Conservation (phyloP, 106 monocot species). For the Apostasia ramifera region DNA sequence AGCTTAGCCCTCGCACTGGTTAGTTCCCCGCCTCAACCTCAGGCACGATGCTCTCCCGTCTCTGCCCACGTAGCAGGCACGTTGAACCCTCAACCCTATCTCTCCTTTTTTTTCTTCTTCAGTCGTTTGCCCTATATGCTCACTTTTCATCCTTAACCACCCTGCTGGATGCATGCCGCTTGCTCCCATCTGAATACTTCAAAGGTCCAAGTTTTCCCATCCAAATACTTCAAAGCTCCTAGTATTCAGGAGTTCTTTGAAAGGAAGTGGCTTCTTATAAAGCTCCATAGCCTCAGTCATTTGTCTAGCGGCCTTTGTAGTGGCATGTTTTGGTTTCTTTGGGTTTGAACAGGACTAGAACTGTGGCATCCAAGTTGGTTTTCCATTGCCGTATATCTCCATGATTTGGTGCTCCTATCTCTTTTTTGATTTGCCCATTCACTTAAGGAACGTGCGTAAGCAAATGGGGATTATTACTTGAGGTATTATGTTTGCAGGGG, state of each 20-base stretch:
- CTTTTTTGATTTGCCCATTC: not conserved
- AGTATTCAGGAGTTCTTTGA: not conserved
- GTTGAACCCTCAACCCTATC: constrained; percentile 1
- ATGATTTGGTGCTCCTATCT: not conserved
- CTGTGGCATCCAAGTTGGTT: not conserved
- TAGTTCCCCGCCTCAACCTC: too few relatives aligned
- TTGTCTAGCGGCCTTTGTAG: not conserved
- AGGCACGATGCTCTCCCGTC: not conserved
- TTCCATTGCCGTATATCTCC: not conserved
- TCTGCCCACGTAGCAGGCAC: constrained; percentile 1
- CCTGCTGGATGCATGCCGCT: too few relatives aligned
- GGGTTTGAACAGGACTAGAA: too few relatives aligned
- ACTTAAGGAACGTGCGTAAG: not conserved
- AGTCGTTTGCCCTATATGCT: too few relatives aligned
- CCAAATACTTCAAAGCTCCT: too few relatives aligned
- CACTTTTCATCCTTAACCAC: too few relatives aligned
- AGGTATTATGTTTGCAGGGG: too few relatives aligned
- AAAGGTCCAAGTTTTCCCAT: too few relatives aligned
- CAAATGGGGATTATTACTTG: not conserved
- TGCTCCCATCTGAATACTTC: too few relatives aligned
- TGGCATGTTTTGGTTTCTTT: not conserved
- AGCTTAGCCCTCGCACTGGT: too few relatives aligned
- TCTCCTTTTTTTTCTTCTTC: too few relatives aligned
- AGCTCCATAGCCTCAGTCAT: too few relatives aligned
- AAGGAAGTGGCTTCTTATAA: not conserved